phyloP scores from a whole-genome alignment of 805 yeast species.

The Candida takata region DNA sequence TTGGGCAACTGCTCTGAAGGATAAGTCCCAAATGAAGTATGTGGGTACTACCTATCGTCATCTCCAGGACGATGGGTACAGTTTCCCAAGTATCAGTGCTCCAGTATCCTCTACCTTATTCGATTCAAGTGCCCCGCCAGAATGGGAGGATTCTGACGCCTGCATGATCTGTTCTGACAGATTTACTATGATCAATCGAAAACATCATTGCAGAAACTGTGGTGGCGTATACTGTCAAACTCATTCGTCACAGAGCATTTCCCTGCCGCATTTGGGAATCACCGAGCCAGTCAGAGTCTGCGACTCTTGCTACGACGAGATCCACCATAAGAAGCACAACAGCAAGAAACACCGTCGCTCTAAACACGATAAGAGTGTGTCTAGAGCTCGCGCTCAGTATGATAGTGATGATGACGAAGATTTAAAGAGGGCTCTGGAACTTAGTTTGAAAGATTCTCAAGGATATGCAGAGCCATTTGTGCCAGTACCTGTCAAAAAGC shows the following conservation, averaged over 20 bases:
- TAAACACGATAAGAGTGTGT: slow-evolving; percentile 19
- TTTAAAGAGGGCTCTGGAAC: slow-evolving; percentile 65
- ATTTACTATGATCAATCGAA: slow-evolving; percentile 77
- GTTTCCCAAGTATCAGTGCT: slow-evolving; percentile 49
- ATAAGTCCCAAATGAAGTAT: slow-evolving; percentile 57
- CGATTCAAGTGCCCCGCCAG: slow-evolving; percentile 92
- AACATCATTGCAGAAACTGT: slow-evolving; percentile 95
- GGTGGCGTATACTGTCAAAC: slow-evolving; percentile 90
- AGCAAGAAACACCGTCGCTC: slow-evolving; percentile 18
- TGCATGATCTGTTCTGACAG: slow-evolving; percentile 88
- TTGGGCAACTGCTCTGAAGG: slow-evolving; percentile 71
- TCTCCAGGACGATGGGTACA: slow-evolving; percentile 54
- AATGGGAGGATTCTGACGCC: slow-evolving; percentile 92
- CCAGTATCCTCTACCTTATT: slow-evolving; percentile 45
- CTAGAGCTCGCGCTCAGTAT: slow-evolving; percentile 18
- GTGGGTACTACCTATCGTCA: slow-evolving; percentile 55
- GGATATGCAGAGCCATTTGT: slow-evolving; percentile 22
- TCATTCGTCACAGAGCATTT: slow-evolving; percentile 68
- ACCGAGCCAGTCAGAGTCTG: slow-evolving; percentile 89
- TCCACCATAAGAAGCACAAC: slow-evolving; percentile 32
- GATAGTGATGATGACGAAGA: slow-evolving; percentile 66
- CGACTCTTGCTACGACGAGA: slow-evolving; percentile 74
- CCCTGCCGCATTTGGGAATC: slow-evolving; percentile 80
- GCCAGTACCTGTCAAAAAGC: slow-evolving; percentile 7
- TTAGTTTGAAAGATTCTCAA: slow-evolving; percentile 58